Conservation (phyloP, 2,329 filamentous ascomycete species). For the Ceratocystis albifundus region DNA sequence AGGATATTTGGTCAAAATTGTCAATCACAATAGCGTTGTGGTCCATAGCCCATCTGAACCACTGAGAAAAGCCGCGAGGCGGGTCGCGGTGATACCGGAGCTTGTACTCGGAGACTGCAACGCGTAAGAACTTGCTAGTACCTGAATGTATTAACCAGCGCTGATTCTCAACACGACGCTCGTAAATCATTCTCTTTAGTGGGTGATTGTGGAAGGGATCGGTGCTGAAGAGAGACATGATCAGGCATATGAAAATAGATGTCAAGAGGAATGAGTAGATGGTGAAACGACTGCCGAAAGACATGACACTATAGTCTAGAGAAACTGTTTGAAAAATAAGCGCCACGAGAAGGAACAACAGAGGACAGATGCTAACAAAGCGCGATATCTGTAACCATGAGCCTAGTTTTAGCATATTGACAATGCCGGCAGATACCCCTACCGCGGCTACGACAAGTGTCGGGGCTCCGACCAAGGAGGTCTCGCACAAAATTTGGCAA, state of each 20-base stretch:
- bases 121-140: slow-evolving; percentile 37
- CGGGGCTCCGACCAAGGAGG: slow-evolving; percentile 26
- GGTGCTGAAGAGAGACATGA: slow-evolving; percentile 20
- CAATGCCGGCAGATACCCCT: slow-evolving; percentile 20
- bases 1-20: slow-evolving; percentile 67
- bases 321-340: slow-evolving; percentile 16
- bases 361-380: slow-evolving; percentile 26
- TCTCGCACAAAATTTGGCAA: slow-evolving; percentile 38
- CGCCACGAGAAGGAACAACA: slow-evolving; percentile 27
- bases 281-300: slow-evolving; percentile 16
- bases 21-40: slow-evolving; percentile 62
- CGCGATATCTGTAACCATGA: slow-evolving; percentile 25
- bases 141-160: slow-evolving; percentile 40
- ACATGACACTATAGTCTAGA: slow-evolving; percentile 16
- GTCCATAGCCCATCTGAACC: slow-evolving; percentile 67
- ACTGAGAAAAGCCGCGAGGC: slow-evolving; percentile 71
- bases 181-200: slow-evolving; percentile 40
- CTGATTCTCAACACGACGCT: slow-evolving; percentile 37
- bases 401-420: slow-evolving; percentile 23
- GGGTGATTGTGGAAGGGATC: slow-evolving; percentile 32
- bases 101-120: slow-evolving; percentile 40
- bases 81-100: slow-evolving; percentile 53
- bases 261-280: slow-evolving; percentile 30
- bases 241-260: slow-evolving; percentile 32
- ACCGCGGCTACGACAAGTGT: slow-evolving; percentile 15